Evolutionary conservation across 306 rosid genomes (phyloP).

Genomic region (Rosa rugosa): DNA sequence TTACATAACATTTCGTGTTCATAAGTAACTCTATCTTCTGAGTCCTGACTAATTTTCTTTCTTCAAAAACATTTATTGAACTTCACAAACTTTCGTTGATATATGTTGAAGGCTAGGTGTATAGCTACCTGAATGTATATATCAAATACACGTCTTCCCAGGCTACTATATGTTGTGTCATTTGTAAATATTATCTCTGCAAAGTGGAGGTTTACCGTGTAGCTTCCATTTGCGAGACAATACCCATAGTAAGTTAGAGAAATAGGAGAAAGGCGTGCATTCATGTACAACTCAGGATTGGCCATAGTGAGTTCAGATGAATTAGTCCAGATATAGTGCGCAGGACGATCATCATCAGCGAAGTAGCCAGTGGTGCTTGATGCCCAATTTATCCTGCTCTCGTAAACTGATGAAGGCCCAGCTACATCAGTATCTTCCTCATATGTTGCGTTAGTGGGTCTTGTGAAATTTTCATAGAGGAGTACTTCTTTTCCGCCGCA

Average conservation of each 20-base stretch:
- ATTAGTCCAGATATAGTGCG: not conserved
- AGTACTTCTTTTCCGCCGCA: constrained; percentile 44
- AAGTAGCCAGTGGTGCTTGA: not conserved
- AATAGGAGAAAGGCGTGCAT: constrained; percentile 59
- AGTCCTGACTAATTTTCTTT: not conserved
- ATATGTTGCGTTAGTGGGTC: not conserved
- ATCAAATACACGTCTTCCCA: constrained; percentile 49
- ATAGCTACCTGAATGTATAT: constrained; percentile 40
- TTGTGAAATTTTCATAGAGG: not conserved
- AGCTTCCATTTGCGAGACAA: constrained; percentile 38
- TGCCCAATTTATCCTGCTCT: not conserved
- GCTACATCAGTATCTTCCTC: not conserved
- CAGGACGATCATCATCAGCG: not conserved
- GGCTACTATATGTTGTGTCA: constrained; percentile 26
- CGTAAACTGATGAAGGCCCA: constrained; percentile 21
- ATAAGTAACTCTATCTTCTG: not conserved
- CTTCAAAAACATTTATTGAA: not conserved
- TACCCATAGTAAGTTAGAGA: constrained; percentile 47
- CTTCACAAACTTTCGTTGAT: not conserved
- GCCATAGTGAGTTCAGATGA: constrained; percentile 28
- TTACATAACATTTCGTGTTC: not conserved
- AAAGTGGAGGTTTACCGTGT: constrained; percentile 37
- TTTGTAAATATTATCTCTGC: constrained; percentile 40
- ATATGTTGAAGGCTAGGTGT: not conserved
- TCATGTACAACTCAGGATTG: constrained; percentile 41